These are phyloP conservation scores for Xylariaceae sp. DNA, from an alignment of 2,329 filamentous ascomycete species.

Conservation along the genomic window DNA sequence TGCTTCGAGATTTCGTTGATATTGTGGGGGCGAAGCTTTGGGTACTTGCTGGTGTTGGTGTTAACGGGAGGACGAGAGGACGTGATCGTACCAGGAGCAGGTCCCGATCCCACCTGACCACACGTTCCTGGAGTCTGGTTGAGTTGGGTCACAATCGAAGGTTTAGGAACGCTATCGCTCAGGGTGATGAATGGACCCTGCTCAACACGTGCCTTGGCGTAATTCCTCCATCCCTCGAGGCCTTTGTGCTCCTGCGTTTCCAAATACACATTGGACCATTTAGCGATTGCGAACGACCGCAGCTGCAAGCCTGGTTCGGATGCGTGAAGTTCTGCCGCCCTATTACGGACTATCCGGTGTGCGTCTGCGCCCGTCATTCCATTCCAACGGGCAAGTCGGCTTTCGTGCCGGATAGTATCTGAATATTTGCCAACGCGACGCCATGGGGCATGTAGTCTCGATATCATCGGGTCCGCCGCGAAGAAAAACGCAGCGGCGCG, in stretches of 20 bases:
- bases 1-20: not conserved
- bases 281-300: slow-evolving; percentile 8
- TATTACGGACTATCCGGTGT: not conserved
- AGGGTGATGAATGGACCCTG: slow-evolving; percentile 8
- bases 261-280: slow-evolving; percentile 17
- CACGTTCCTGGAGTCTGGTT: too few relatives aligned
- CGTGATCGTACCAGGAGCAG: too few relatives aligned
- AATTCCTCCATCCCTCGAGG: slow-evolving; percentile 5
- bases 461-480: slow-evolving; percentile 35
- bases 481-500: slow-evolving; percentile 33
- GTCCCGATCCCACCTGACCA: too few relatives aligned
- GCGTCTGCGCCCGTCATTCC: slow-evolving; percentile 1
- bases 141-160: not conserved
- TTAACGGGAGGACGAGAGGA: too few relatives aligned
- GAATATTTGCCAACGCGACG: slow-evolving; percentile 21
- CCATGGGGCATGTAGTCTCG: slow-evolving; percentile 34
- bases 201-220: slow-evolving; percentile 12
- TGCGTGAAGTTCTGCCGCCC: not conserved
- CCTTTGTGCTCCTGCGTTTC: slow-evolving; percentile 17
- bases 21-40: slow-evolving; percentile 23
- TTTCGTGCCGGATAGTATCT: slow-evolving; percentile 18
- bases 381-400: slow-evolving; percentile 12
- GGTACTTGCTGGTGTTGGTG: not conserved
- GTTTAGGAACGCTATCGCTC: not conserved
- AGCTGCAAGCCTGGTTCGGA: not conserved